These are phyloP conservation scores for Botrytis elliptica DNA, from an alignment of 2,329 filamentous ascomycete genomes.

Conservation along the genomic window DNA sequence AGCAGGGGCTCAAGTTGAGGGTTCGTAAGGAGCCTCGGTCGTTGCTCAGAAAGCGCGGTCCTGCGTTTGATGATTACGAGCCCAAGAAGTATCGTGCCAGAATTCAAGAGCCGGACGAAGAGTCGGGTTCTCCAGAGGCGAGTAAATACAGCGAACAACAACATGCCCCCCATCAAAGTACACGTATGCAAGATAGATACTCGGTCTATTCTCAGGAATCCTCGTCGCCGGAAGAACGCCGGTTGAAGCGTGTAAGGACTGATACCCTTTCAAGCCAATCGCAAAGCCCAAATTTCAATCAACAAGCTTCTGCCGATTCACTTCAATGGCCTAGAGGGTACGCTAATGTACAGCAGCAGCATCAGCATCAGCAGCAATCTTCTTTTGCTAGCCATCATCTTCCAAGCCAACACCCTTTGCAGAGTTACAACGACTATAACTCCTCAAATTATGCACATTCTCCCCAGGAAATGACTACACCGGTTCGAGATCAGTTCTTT, in stretches of 20 bases:
- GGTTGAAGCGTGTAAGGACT: slow-evolving; percentile 4
- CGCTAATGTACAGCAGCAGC: not conserved
- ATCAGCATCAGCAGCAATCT: slow-evolving; percentile 7
- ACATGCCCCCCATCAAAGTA: not conserved
- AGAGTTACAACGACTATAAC: slow-evolving; percentile 19
- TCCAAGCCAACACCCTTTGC: slow-evolving; percentile 8
- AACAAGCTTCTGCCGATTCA: not conserved
- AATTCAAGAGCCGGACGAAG: slow-evolving; percentile 1
- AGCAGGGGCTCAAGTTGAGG: slow-evolving; percentile 80
- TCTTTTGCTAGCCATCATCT: slow-evolving; percentile 14
- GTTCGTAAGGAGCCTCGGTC: slow-evolving; percentile 78
- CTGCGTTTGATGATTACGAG: slow-evolving; percentile 38
- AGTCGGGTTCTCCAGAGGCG: not conserved
- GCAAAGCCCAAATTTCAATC: slow-evolving; percentile 15
- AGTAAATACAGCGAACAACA: slow-evolving; percentile 17
- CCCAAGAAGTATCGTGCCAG: slow-evolving; percentile 33
- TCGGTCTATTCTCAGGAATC: slow-evolving; percentile 15
- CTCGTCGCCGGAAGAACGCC: slow-evolving; percentile 13
- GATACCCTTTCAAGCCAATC: slow-evolving; percentile 5
- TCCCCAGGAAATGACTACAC: slow-evolving; percentile 18
- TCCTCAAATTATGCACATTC: slow-evolving; percentile 21
- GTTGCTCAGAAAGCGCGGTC: slow-evolving; percentile 36
- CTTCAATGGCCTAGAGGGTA: slow-evolving; percentile 12
- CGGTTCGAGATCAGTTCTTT: slow-evolving; percentile 20
- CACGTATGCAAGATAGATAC: slow-evolving; percentile 14